These are phyloP conservation scores for Penicillium nucicola DNA, from an alignment of 495 filamentous ascomycete species.

Conservation along the genomic window DNA sequence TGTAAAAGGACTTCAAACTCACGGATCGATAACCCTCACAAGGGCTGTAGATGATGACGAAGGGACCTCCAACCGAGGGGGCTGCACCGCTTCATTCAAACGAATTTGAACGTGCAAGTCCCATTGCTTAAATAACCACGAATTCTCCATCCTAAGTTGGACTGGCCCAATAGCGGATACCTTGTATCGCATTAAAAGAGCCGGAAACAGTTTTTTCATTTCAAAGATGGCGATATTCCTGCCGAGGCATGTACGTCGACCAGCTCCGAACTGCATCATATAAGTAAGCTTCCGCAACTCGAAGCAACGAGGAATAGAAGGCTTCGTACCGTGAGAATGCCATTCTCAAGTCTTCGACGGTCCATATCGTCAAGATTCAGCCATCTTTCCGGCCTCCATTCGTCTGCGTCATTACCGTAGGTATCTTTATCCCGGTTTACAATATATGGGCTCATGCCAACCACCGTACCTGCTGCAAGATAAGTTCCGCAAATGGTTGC, in stretches of 20 bases:
- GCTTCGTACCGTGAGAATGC: slow-evolving; percentile 19
- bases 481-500: slow-evolving; percentile 17
- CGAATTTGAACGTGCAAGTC: neutral
- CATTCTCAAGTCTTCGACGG: slow-evolving; percentile 8
- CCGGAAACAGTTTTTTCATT: slow-evolving; percentile 24
- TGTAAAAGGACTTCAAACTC: neutral
- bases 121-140: slow-evolving; percentile 11
- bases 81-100: no score
- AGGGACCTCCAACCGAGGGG: neutral
- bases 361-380: slow-evolving; percentile 1
- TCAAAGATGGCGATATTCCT: slow-evolving; percentile 22
- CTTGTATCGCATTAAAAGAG: neutral
- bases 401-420: slow-evolving; percentile 24
- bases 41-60: neutral
- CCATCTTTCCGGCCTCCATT: slow-evolving; percentile 29
- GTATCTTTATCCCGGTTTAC: slow-evolving; percentile 12
- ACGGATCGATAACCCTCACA: neutral
- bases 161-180: neutral
- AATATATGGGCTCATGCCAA: slow-evolving; percentile 19
- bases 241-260: slow-evolving; percentile 24
- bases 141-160: neutral
- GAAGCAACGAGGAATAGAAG: no score
- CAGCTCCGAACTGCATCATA: slow-evolving; percentile 24
- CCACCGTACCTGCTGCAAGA: slow-evolving; percentile 17
- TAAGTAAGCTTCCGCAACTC: neutral